Evolutionary conservation across 305 asterid genomes (phyloP), one percentile per base, ranked within the genome.

Genomic region (Nicotiana rustica): DNA sequence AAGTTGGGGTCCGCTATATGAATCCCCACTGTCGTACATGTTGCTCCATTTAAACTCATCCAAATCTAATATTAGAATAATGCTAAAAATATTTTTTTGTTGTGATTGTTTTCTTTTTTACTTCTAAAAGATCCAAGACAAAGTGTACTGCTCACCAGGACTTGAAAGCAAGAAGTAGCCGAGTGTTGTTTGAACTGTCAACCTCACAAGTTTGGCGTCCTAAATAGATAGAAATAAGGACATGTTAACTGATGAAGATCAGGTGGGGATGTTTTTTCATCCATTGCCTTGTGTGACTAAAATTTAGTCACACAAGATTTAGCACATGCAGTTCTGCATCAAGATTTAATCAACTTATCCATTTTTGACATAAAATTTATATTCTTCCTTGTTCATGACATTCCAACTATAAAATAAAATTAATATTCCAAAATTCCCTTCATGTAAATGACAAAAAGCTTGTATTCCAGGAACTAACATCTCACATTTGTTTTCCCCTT

Each of bases 111-210:
- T 47, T 73, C 79, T 49, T 65, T 3, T 55, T 41, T 76, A 76
- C 31, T 52, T 29, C 66, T 2, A 25, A 41, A 55, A 55, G 10
- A 65, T 76, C 52, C 67, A 0, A 76, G 13, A 55, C 35, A 8
- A 55, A 29, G 66, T 31, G 80, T 76, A 55, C 31, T 76, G 31
- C 49, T 76, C 80, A 76, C 80, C 80, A 4, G 67, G 31, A 52
- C 47, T 38, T 8, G 80, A 52, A 76, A 76, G 65, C 66, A 55
- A 76, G 67, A 76, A 76, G 66, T 76, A 31, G 66, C 49, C n/a
- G 52, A 76, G 67, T 76, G 47, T 17, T 9, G 33, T 76, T 29
- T 76, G 29, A 76, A 76, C 10, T 0, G 80, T 76, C 66, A 31
- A 76, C n/a, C 33, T 55, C 80, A 76, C 66, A 76, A 44, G 31